Percentiles rank a stretch among this genome's conserved stretches.
phyloP scores from a whole-genome alignment of 2,329 filamentous ascomycete species.

The Cytospora leucostoma region DNA sequence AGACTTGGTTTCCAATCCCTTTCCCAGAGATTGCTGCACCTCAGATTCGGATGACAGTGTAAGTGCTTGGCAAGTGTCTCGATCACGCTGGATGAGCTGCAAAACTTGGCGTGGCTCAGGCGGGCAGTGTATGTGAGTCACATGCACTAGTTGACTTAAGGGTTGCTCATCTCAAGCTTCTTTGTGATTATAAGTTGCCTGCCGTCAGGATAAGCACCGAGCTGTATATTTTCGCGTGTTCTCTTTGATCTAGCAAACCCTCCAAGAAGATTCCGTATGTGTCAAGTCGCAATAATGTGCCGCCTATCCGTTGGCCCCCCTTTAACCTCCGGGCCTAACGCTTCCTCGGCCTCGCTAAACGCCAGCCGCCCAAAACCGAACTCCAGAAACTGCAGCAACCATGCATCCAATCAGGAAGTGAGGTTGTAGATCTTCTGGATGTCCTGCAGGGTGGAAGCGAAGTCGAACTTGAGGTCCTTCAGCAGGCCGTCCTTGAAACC shows the following conservation, averaged over 20 bases:
- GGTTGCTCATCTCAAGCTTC: background rate
- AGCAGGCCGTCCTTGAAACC: slow-evolving; percentile 67
- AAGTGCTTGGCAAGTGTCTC: too few species aligned
- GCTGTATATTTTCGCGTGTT: background rate
- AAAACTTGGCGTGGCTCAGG: too few species aligned
- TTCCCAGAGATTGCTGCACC: too few species aligned
- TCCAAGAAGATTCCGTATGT: background rate
- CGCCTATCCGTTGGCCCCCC: background rate
- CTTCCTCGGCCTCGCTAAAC: background rate
- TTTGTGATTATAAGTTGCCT: background rate
- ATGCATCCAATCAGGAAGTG: slow-evolving; percentile 28
- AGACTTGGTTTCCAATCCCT: too few species aligned
- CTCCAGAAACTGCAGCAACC: background rate
- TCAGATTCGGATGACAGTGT: too few species aligned
- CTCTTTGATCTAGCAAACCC: background rate
- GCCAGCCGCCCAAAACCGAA: background rate
- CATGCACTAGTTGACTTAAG: too few species aligned
- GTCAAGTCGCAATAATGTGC: background rate
- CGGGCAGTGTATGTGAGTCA: too few species aligned
- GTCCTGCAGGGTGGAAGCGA: slow-evolving; percentile 50
- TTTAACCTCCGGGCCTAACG: background rate
- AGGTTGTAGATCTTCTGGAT: slow-evolving; percentile 64
- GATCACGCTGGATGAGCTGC: too few species aligned
- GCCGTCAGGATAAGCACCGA: background rate
- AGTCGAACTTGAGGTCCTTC: slow-evolving; percentile 60